Evolutionary conservation across 2,329 filamentous ascomycete species (phyloP).

Genomic region (Diaporthe amygdali): DNA sequence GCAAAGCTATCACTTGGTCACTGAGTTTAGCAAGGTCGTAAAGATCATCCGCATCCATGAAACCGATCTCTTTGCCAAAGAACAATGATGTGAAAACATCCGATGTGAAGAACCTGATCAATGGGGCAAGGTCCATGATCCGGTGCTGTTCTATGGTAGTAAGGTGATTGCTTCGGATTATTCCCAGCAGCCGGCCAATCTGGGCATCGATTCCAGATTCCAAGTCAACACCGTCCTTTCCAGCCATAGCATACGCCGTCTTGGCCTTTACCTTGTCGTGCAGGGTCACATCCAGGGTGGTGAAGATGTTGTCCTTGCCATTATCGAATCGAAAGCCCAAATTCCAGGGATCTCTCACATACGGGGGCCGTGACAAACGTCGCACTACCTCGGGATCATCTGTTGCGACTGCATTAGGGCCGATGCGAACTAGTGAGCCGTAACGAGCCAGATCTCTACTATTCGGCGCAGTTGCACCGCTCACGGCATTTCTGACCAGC

Average conservation of each 20-base stretch:
- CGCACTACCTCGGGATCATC: background rate
- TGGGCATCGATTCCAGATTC: background rate
- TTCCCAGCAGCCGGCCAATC: background rate
- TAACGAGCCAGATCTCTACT: background rate
- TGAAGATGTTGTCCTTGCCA: background rate
- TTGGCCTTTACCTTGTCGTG: background rate
- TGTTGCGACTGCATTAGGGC: background rate
- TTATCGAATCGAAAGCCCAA: background rate
- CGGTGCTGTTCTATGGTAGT: background rate
- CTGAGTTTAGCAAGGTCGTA: background rate
- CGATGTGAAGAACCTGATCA: background rate
- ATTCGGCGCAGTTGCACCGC: background rate
- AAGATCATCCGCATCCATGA: background rate
- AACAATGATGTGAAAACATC: background rate
- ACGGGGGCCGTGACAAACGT: background rate
- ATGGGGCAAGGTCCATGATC: background rate
- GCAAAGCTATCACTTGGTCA: background rate
- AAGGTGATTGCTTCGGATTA: background rate
- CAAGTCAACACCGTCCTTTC: background rate
- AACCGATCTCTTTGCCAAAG: background rate
- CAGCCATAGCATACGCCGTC: background rate
- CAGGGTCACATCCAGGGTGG: background rate
- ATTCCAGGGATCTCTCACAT: background rate
- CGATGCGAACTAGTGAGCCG: background rate
- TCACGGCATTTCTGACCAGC: background rate